Percentiles rank a stretch among this genome's conserved stretches.
Conservation (phyloP, 192 early-diverging fungal genomes). For the Spizellomyces sp. region DNA sequence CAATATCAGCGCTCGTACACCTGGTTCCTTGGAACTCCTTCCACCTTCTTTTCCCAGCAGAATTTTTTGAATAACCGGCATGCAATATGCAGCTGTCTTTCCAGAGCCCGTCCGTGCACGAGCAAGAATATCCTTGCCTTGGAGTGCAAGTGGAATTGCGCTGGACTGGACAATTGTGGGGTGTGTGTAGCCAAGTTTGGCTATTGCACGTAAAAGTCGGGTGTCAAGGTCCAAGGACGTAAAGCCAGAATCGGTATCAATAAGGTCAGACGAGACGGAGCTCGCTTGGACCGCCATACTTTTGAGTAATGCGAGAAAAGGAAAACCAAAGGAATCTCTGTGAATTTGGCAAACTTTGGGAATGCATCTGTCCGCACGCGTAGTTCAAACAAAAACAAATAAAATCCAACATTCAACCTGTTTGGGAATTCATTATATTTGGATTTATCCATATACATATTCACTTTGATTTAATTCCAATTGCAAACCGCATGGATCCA, state of each 20-base stretch:
- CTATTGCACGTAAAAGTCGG: constrained; percentile 84
- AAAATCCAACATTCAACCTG: no score
- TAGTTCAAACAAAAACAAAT: no score
- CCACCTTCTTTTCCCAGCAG: constrained; percentile 64
- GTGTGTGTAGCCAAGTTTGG: constrained; percentile 75
- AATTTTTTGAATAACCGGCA: constrained; percentile 92
- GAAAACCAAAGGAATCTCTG: no score
- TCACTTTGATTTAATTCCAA: no score
- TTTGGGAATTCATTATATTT: no score
- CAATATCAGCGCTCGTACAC: constrained; percentile 70
- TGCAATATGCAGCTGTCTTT: constrained; percentile 94
- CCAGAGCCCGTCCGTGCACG: constrained; percentile 92
- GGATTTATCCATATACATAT: no score
- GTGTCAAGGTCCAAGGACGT: constrained; percentile 77
- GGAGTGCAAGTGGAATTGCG: constrained; percentile 86
- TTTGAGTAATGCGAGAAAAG: no score
- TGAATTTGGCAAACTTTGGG: no score
- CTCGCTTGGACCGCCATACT: neutral
- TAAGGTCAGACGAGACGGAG: constrained; percentile 15
- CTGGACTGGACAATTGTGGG: constrained; percentile 90
- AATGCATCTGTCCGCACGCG: no score
- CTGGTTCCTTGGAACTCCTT: neutral
- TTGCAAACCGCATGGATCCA: no score
- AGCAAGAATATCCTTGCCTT: constrained; percentile 93
- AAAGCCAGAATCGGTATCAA: constrained; percentile 35